Conservation (phyloP, 2,329 filamentous ascomycete genomes). For the Rutstroemia sp. region DNA sequence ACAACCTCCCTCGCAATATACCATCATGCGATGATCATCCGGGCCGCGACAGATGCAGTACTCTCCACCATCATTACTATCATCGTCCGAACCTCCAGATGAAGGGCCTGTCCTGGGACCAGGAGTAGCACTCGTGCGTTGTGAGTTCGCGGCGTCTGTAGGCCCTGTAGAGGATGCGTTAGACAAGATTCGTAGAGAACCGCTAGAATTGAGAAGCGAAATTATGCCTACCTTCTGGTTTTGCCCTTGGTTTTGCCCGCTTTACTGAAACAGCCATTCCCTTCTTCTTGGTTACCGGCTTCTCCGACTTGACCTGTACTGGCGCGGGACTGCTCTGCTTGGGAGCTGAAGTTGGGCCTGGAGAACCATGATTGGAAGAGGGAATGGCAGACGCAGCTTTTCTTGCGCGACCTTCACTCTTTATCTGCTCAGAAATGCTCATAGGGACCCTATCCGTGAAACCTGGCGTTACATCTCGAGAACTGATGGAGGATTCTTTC, state of each 20-base stretch:
- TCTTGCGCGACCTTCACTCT: slow-evolving; percentile 23
- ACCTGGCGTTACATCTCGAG: slow-evolving; percentile 20
- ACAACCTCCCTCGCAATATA: slow-evolving; percentile 28
- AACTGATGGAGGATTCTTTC: slow-evolving; percentile 16
- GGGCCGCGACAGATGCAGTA: slow-evolving; percentile 29
- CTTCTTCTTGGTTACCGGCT: slow-evolving; percentile 21
- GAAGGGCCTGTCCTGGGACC: slow-evolving; percentile 6
- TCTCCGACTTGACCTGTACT: slow-evolving; percentile 17
- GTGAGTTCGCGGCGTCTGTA: slow-evolving; percentile 9
- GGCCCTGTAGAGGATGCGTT: not conserved
- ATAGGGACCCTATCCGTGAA: slow-evolving; percentile 15
- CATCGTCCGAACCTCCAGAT: slow-evolving; percentile 15
- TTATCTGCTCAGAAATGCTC: slow-evolving; percentile 27
- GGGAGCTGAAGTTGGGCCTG: slow-evolving; percentile 16
- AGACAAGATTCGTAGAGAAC: not conserved
- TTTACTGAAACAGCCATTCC: slow-evolving; percentile 20
- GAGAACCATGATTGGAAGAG: slow-evolving; percentile 23
- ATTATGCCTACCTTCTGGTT: slow-evolving; percentile 21
- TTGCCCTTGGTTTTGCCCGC: slow-evolving; percentile 16
- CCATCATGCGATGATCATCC: slow-evolving; percentile 30
- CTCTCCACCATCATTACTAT: slow-evolving; percentile 27
- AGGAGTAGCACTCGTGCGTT: slow-evolving; percentile 14
- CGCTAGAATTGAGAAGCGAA: not conserved
- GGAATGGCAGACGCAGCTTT: slow-evolving; percentile 20
- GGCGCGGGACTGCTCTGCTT: slow-evolving; percentile 17